Percentiles rank a stretch among this genome's conserved stretches.
These are phyloP conservation scores for Melaleuca quinquenervia DNA, from an alignment of 345 rosid genomes.

Conservation along the genomic window DNA sequence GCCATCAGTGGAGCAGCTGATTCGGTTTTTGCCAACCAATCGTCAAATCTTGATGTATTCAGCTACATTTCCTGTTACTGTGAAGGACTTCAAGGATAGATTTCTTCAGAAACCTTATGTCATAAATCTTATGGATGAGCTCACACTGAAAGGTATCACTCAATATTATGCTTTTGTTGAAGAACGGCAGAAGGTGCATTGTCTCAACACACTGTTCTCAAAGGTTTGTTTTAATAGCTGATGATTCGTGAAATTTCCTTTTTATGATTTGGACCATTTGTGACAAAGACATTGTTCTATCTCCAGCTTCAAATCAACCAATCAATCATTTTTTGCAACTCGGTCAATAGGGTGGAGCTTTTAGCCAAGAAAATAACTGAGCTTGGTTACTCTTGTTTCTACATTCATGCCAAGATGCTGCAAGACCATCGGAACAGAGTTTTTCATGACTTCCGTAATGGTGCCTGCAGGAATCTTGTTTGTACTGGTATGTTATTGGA, in stretches of 20 bases:
- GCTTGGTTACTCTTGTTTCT: conserved; percentile 98
- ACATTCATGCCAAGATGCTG: conserved; percentile 98
- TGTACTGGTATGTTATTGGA: conserved; percentile 62
- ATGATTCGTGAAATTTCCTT: not conserved
- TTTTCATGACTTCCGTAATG: conserved; percentile 99
- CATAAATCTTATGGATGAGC: conserved; percentile 99
- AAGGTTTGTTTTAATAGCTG: conserved; percentile 49
- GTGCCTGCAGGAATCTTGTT: conserved; percentile 99
- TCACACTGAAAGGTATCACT: conserved; percentile 92
- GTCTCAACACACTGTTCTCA: conserved; percentile 96
- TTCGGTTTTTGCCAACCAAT: conserved; percentile 65
- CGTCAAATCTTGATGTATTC: conserved; percentile 98
- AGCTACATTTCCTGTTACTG: conserved; percentile 97
- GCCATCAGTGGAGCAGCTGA: conserved; percentile 90
- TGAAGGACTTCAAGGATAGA: conserved; percentile 94
- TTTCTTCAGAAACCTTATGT: conserved; percentile 74
- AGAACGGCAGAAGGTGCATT: conserved; percentile 99
- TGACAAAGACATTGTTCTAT: not conserved
- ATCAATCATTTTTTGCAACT: conserved; percentile 96
- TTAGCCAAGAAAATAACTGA: conserved; percentile 99
- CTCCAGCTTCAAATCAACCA: conserved; percentile 98
- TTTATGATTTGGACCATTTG: not conserved
- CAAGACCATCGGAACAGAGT: conserved; percentile 99
- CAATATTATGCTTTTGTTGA: conserved; percentile 98
- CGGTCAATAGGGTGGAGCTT: conserved; percentile 93